A percentile compares a stretch with the other conserved stretches of the same genome.
These are phyloP conservation scores for Haplosporangium sp. DNA, from an alignment of 371 early-diverging fungal species.

Conservation along the genomic window DNA sequence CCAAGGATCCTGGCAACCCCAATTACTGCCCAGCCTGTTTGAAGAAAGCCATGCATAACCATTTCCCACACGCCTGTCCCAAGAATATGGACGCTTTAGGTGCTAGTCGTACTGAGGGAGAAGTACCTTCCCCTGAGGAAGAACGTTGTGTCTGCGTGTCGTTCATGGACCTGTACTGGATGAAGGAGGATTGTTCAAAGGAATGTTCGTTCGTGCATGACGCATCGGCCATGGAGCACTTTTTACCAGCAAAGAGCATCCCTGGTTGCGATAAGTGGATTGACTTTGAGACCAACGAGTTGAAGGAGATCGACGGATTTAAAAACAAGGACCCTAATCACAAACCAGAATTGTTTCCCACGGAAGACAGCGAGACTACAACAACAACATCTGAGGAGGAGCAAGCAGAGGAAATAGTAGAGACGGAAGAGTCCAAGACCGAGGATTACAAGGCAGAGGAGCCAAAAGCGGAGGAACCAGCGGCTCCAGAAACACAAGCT, in stretches of 20 bases:
- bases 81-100: constrained; percentile 18
- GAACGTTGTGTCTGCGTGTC: constrained; percentile 43
- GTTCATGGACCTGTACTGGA: constrained; percentile 46
- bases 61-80: constrained; percentile 51
- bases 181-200: constrained; percentile 35
- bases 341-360: constrained; percentile 21
- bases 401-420: constrained; percentile 4
- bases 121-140: constrained; percentile 27
- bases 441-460: constrained; percentile 7
- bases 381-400: too few species aligned
- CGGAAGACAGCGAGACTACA: neutral
- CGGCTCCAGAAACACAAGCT: neutral
- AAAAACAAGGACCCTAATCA: constrained; percentile 23
- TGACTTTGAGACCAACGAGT: constrained; percentile 27
- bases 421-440: neutral
- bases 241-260: constrained; percentile 12
- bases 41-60: constrained; percentile 41
- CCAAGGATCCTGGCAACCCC: constrained; percentile 30
- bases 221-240: constrained; percentile 20
- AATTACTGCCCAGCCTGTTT: constrained; percentile 50
- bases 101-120: constrained; percentile 14
- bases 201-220: constrained; percentile 39
- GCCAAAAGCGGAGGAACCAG: constrained; percentile 1
- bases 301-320: constrained; percentile 33
- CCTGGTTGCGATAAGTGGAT: constrained; percentile 37